phyloP scores from a whole-genome alignment of 495 filamentous ascomycete genomes.

The Daldinia caldariorum region DNA sequence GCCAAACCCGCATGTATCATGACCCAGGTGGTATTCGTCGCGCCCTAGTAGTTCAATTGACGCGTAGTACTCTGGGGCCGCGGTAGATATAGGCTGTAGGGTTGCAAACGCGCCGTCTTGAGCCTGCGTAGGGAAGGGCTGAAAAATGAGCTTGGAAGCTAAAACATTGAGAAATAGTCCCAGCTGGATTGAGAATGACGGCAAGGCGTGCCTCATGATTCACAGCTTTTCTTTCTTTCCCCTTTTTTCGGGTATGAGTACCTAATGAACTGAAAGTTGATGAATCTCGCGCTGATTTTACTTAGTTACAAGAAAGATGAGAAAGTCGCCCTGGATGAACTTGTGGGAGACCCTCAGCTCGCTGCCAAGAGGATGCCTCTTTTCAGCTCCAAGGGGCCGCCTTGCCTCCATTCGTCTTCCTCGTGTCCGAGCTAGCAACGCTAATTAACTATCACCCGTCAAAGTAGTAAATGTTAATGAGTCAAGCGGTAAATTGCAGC shows the following conservation, averaged over 20 bases:
- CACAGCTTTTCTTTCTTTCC: not conserved
- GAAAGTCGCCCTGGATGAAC: not conserved
- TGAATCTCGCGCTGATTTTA: not conserved
- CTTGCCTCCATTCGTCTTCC: not conserved
- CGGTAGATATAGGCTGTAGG: constrained; percentile 15
- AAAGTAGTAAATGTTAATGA: not conserved
- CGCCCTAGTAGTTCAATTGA: constrained; percentile 30
- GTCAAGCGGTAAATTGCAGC: not conserved
- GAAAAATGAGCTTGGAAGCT: constrained; percentile 26
- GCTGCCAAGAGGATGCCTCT: constrained; percentile 16
- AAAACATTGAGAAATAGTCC: constrained; percentile 14
- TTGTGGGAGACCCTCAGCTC: constrained; percentile 18
- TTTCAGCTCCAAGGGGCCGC: constrained; percentile 14
- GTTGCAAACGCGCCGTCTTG: constrained; percentile 26
- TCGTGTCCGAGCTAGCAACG: not conserved
- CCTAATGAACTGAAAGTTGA: not conserved
- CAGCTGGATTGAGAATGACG: constrained; percentile 19
- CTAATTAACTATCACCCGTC: not conserved
- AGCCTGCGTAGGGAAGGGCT: constrained; percentile 22
- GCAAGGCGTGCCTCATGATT: constrained; percentile 22
- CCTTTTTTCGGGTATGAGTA: not conserved
- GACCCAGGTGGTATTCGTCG: constrained; percentile 27
- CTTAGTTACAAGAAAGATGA: not conserved
- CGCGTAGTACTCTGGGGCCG: constrained; percentile 30
- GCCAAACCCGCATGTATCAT: constrained; percentile 40